phyloP scores from a whole-genome alignment of 257 asterid genomes.

The Schizonepeta tenuifolia region DNA sequence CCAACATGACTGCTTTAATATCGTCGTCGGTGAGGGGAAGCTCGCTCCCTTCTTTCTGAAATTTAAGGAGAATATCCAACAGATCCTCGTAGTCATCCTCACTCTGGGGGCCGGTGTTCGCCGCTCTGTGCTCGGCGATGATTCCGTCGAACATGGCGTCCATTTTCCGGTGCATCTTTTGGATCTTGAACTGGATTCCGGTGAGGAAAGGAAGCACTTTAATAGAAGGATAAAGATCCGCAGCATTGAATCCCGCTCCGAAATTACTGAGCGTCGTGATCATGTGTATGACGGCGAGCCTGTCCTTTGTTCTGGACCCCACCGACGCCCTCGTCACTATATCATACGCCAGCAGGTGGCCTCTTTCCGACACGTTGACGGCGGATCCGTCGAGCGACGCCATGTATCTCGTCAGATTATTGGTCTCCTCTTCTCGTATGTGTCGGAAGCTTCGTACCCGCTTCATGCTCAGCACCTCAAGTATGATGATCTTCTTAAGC shows the following conservation, averaged over 20 bases:
- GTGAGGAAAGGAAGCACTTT: neutral
- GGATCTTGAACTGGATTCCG: neutral
- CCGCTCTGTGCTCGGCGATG: neutral
- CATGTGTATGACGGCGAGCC: too few species aligned
- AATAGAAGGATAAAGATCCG: slow-evolving; percentile 9
- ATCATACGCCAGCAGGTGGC: neutral
- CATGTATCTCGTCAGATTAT: neutral
- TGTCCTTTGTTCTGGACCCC: neutral
- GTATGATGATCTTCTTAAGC: slow-evolving; percentile 21
- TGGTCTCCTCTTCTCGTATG: neutral
- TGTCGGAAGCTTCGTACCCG: slow-evolving; percentile 4
- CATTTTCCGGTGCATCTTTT: neutral
- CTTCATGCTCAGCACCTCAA: slow-evolving; percentile 26
- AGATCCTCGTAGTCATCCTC: neutral
- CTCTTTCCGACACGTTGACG: slow-evolving; percentile 3
- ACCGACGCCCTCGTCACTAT: slow-evolving; percentile 7
- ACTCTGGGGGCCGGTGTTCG: neutral
- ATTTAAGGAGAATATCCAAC: neutral
- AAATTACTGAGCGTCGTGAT: neutral
- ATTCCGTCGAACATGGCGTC: neutral
- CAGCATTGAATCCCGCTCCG: neutral
- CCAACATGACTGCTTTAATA: slow-evolving; percentile 3
- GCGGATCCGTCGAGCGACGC: neutral
- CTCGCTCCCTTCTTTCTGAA: neutral
- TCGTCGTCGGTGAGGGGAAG: neutral